Evolutionary conservation across 345 rosid species (phyloP), one percentile per base, ranked within the genome.

Genomic region (Mangifera indica): DNA sequence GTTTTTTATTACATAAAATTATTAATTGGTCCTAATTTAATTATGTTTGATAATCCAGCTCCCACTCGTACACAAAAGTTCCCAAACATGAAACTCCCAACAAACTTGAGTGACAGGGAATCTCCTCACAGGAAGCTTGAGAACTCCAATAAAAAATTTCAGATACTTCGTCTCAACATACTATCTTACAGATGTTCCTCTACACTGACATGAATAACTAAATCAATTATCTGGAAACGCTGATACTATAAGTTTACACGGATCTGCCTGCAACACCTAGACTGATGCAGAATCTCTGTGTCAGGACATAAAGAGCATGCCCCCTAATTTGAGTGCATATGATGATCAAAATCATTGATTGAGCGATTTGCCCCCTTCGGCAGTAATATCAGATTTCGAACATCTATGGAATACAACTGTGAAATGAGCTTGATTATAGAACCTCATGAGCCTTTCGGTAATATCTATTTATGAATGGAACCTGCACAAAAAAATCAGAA

Each of bases 401-500:
- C 0, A 22, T 32, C 65, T 60, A 8, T 26, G 14, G 29, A 11
- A 7, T 61, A 32, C 15, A 48, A 9, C 3, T 21, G 37, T 8
- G 9, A 20, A 20, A 60, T 24, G 46, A 18, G 61, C 24, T 63
- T 25, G 9, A 64, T 86, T 76, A 95, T 51, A 94, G 86, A 72
- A 92, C 76, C 78, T 90, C 84, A 9, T 90, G 90, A 13, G 99
- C 99, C 79, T 89, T 92, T 45, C 99, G 88, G 11, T 92, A 95
- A 66, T 95, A 95, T 73, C 99, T 80, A 83, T 92, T 95, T 66
- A 95, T 88, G 81, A 90, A 90, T 11, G 84, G 77, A 11, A 85
- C 86, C 98, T 95, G 92, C 91, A 74, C 75, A 53, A 37, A 1
- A 64, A 55, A 61, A 29, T 56, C 21, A 26, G 17, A n/a, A 53